Evolutionary conservation across 2,329 filamentous ascomycete genomes (phyloP), one percentile per base, ranked within the genome.

Genomic region (Lasiodiplodia hormozganensis): DNA sequence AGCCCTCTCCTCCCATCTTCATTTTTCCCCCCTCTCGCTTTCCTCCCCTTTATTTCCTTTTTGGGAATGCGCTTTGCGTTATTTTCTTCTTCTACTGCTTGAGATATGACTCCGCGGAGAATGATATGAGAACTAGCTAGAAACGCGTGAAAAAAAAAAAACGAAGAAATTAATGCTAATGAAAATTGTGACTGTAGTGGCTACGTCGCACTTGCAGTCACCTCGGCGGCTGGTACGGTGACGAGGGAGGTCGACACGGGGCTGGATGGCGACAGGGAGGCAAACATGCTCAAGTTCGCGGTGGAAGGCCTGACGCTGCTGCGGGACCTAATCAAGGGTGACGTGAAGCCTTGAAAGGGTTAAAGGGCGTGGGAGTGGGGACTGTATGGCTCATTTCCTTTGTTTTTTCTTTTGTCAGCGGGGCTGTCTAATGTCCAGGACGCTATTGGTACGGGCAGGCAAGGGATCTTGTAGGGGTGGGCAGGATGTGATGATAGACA

Each of bases 201-300:
- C 1, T 90, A 89, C 80, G 86, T 90, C 34, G 88, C 88, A 18
- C 75, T 91, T 47, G 88, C 88, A n/a, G 86, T 90, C 8, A 84
- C 84, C 25, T 82, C 82, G 16, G 82, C 85, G 21, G 78, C 78
- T n/a, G 86, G 84, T 0, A 84, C 81, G 0, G 82, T 83, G 69
- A 86, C 82, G 65, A 83, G 82, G 67, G 88, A 90, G 76, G 73
- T 87, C 34, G 82, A 87, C 64, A 90, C 88, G 1, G 86, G 84
- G 8, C 76, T 84, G 28, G 84, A 82, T 10, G 80, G 76, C 2
- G 84, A 89, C 73, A 79, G 88, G 68, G 84, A 86, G 74, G 84
- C 72, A 62, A 91, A 90, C 74, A 90, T 90, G 88, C 82, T 90
- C 69, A 76, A 77, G 47, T 90, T 90, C 82, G 87, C 88, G 0